A percentile compares a stretch with the other conserved stretches of the same genome.
These are phyloP conservation scores for Lithospermum erythrorhizon DNA, from an alignment of 257 asterid genomes.

Conservation along the genomic window DNA sequence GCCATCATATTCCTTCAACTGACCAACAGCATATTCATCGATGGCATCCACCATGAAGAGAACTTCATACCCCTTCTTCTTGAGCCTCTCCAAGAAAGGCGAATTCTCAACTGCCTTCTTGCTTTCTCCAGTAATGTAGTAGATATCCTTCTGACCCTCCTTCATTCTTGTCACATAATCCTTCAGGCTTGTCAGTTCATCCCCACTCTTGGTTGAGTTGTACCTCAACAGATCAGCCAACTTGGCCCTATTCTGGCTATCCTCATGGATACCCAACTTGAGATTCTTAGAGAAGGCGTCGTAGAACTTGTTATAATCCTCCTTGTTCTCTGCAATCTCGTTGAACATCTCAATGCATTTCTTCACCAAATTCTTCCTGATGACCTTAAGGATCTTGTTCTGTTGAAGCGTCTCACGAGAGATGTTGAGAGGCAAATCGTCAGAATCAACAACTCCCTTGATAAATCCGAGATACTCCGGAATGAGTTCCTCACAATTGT, in stretches of 20 bases:
- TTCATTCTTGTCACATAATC: constrained; percentile 37
- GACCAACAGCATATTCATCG: constrained; percentile 32
- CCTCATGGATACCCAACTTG: constrained; percentile 38
- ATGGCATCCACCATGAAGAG: constrained; percentile 36
- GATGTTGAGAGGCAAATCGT: constrained; percentile 34
- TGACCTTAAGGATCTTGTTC: constrained; percentile 32
- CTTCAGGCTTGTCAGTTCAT: constrained; percentile 33
- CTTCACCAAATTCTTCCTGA: constrained; percentile 33
- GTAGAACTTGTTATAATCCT: constrained; percentile 32
- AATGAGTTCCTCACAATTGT: constrained; percentile 37
- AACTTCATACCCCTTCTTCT: constrained; percentile 34
- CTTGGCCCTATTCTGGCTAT: constrained; percentile 32
- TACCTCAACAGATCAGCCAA: constrained; percentile 29
- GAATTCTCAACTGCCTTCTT: constrained; percentile 40
- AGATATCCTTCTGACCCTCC: constrained; percentile 32
- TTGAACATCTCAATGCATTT: constrained; percentile 38
- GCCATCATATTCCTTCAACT: constrained; percentile 31
- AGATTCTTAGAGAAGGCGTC: constrained; percentile 39
- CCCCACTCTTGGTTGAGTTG: constrained; percentile 31
- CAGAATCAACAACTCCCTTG: constrained; percentile 37
- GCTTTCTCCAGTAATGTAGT: constrained; percentile 36
- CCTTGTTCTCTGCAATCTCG: constrained; percentile 36
- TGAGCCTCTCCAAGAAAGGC: constrained; percentile 29
- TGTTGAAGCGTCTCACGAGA: constrained; percentile 36
- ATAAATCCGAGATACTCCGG: constrained; percentile 35